phyloP scores from a whole-genome alignment of 352 stramenopile species.

The Phytophthora citricola region DNA sequence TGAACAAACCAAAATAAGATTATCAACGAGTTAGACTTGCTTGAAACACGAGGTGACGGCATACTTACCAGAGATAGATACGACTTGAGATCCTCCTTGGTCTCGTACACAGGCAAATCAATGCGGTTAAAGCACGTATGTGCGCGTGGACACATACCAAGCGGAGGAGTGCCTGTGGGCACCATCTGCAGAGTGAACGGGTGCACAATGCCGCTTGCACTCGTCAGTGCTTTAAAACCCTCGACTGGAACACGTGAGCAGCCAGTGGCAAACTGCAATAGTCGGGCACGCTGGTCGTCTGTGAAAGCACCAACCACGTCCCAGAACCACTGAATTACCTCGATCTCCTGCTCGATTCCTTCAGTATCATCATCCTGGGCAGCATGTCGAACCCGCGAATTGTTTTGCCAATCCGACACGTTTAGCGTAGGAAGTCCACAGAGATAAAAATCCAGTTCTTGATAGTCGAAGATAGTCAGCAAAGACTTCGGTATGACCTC shows the following conservation, averaged over 20 bases:
- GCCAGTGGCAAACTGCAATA: conserved; percentile 98
- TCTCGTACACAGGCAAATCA: conserved; percentile 82
- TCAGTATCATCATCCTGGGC: conserved; percentile 53
- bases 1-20: conserved; percentile 43
- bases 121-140: conserved; percentile 92
- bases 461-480: conserved; percentile 93
- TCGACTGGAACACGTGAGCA: conserved; percentile 94
- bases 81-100: conserved; percentile 86
- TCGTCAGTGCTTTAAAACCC: conserved; percentile 82
- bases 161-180: conserved; percentile 44
- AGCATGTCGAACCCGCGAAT: conserved; percentile 69
- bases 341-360: conserved; percentile 58
- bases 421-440: conserved; percentile 87
- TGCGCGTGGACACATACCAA: conserved; percentile 76
- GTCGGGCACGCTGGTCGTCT: conserved; percentile 93
- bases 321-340: conserved; percentile 93
- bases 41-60: neutral
- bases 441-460: conserved; percentile 97
- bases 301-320: conserved; percentile 85
- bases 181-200: conserved; percentile 84
- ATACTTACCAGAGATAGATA: conserved; percentile 78
- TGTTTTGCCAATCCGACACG: conserved; percentile 86
- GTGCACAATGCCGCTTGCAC: conserved; percentile 82
- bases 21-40: neutral
- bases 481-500: conserved; percentile 91